Conservation (phyloP, 495 filamentous ascomycete species). For the Tuber calosporum region DNA sequence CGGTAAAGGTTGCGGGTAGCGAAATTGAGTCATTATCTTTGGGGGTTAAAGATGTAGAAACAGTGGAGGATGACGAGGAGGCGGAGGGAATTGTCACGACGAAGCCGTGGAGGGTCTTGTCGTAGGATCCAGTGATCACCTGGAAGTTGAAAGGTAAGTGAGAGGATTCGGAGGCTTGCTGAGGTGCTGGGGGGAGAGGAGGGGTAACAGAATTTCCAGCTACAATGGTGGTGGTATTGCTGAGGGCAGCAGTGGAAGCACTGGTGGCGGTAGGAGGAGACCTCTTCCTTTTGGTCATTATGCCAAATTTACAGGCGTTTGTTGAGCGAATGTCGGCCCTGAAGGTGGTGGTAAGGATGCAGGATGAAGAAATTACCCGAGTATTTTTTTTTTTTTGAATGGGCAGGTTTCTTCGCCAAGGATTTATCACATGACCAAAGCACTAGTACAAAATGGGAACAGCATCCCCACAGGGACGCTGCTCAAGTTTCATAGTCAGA, state of each 20-base stretch:
- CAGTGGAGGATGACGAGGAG: conserved; percentile 19
- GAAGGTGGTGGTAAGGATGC: neutral
- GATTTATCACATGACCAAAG: conserved; percentile 18
- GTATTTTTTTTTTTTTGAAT: neutral
- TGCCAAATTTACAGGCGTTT: neutral
- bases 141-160: conserved; percentile 58
- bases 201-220: neutral
- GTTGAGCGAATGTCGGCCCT: neutral
- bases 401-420: conserved; percentile 25
- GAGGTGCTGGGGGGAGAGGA: neutral
- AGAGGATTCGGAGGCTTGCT: conserved; percentile 27
- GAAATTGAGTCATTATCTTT: conserved; percentile 44
- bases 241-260: conserved; percentile 34
- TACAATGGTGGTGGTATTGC: conserved; percentile 22
- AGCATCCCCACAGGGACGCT: too few relatives aligned
- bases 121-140: conserved; percentile 89
- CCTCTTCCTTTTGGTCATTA: conserved; percentile 75
- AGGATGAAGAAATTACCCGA: neutral
- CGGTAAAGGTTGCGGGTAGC: conserved; percentile 57
- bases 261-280: conserved; percentile 47
- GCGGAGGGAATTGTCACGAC: conserved; percentile 58
- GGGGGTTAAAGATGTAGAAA: conserved; percentile 18
- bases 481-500: too few relatives aligned
- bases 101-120: conserved; percentile 85
- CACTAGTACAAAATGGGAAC: neutral